Conservation (phyloP, 1,284 basidiomycete genomes). For the Sanghuangporus weigelae region DNA sequence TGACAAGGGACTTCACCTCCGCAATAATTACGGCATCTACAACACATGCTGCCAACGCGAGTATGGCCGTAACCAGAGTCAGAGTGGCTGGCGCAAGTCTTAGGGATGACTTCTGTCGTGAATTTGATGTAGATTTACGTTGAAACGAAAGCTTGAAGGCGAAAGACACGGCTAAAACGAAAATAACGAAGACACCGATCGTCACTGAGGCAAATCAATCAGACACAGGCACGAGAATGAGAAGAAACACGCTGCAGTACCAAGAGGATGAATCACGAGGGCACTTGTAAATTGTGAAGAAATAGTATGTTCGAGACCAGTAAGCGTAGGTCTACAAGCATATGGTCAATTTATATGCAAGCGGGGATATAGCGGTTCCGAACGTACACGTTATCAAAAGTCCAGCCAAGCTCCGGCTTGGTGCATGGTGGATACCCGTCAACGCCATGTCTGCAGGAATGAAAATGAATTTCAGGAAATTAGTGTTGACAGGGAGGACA, state of each 20-base stretch:
- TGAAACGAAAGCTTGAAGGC: conserved; percentile 1
- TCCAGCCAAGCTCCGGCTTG: conserved; percentile 10
- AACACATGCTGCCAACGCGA: conserved; percentile 1
- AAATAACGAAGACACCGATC: conserved; percentile 1
- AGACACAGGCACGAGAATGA: background rate
- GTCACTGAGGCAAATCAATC: background rate
- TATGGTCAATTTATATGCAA: background rate
- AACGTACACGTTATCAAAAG: conserved; percentile 10
- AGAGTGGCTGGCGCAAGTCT: conserved; percentile 7
- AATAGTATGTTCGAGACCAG: conserved; percentile 7
- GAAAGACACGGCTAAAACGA: conserved; percentile 4
- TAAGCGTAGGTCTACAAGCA: conserved; percentile 1
- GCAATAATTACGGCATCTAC: conserved; percentile 7
- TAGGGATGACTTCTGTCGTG: conserved; percentile 6
- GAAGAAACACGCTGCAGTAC: background rate
- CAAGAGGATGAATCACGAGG: conserved; percentile 9
- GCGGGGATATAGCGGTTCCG: background rate
- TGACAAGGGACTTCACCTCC: background rate
- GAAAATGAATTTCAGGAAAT: background rate
- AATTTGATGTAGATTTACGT: background rate
- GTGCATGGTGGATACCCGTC: conserved; percentile 5
- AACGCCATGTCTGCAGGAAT: background rate
- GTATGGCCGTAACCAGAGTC: background rate
- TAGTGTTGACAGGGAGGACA: background rate
- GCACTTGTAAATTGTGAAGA: background rate